Percentiles rank a stretch among this genome's conserved stretches.
Conservation (phyloP, 2,329 filamentous ascomycete species). For the Fusarium buxicola region DNA sequence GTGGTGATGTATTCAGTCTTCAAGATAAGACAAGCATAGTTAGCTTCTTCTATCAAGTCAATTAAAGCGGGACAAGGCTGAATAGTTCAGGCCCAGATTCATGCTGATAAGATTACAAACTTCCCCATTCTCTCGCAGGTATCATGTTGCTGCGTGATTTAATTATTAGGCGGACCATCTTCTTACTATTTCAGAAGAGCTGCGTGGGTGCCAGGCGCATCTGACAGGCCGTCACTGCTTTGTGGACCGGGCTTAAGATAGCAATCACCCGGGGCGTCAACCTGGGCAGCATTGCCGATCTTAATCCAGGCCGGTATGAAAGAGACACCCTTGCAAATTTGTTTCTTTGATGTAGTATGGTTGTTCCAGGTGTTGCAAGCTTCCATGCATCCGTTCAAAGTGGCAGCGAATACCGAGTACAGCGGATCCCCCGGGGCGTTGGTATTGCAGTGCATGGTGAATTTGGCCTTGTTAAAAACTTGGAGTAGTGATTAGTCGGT, state of each 20-base stretch:
- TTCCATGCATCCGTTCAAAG: conserved; percentile 60
- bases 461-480: conserved; percentile 54
- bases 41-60: no score
- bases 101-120: no score
- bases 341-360: conserved; percentile 9
- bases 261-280: conserved; percentile 4
- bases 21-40: no score
- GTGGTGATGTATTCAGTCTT: no score
- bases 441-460: conserved; percentile 58
- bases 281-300: conserved; percentile 2
- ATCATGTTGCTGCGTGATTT: no score
- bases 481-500: background rate
- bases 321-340: conserved; percentile 26
- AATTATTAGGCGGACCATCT: background rate
- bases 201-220: conserved; percentile 6
- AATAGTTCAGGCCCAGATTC: no score
- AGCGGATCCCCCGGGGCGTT: conserved; percentile 54
- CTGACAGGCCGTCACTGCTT: background rate
- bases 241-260: conserved; percentile 13
- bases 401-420: conserved; percentile 55
- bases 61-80: no score
- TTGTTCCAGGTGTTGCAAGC: conserved; percentile 56
- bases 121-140: no score
- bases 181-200: background rate
- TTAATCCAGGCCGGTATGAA: conserved; percentile 34